Percentiles rank a stretch among this genome's conserved stretches.
Conservation (phyloP, 805 yeast species). For the Tetrapisispora pingtungensis region DNA sequence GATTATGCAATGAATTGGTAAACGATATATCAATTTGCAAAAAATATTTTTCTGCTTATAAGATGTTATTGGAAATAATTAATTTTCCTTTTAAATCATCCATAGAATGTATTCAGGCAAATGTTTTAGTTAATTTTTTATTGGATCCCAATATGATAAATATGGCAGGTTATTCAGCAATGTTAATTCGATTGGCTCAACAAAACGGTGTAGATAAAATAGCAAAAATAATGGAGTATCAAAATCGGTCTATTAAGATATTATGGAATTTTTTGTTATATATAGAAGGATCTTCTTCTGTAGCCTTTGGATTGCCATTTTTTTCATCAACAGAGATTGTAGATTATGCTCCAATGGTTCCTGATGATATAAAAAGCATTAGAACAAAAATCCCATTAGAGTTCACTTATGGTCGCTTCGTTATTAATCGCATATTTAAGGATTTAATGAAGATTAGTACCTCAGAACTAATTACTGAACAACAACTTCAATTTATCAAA, state of each 20-base stretch:
- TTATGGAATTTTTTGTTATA: slow-evolving; percentile 22
- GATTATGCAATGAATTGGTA: neutral
- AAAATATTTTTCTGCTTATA: slow-evolving; percentile 17
- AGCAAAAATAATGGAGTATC: neutral
- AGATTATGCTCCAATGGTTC: slow-evolving; percentile 8
- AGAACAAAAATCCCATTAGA: slow-evolving; percentile 8
- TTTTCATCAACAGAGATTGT: slow-evolving; percentile 9
- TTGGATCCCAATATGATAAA: slow-evolving; percentile 25
- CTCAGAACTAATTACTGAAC: slow-evolving; percentile 2
- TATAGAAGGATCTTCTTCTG: slow-evolving; percentile 25
- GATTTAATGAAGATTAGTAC: slow-evolving; percentile 15
- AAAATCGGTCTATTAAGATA: neutral
- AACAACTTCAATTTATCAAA: slow-evolving; percentile 1
- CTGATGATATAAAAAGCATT: neutral
- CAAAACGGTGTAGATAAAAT: slow-evolving; percentile 17
- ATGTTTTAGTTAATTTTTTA: slow-evolving; percentile 17
- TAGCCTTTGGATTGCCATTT: slow-evolving; percentile 22
- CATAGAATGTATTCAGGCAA: slow-evolving; percentile 19
- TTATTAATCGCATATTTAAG: slow-evolving; percentile 14
- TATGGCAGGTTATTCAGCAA: slow-evolving; percentile 17
- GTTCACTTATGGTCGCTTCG: slow-evolving; percentile 19
- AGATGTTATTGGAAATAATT: slow-evolving; percentile 10
- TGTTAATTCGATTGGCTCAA: slow-evolving; percentile 22
- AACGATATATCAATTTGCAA: slow-evolving; percentile 17
- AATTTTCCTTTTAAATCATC: slow-evolving; percentile 17